Evolutionary conservation across 805 yeast species (phyloP), one percentile per base, ranked within the genome.

Genomic region (Kluyveromyces aestuarii): DNA sequence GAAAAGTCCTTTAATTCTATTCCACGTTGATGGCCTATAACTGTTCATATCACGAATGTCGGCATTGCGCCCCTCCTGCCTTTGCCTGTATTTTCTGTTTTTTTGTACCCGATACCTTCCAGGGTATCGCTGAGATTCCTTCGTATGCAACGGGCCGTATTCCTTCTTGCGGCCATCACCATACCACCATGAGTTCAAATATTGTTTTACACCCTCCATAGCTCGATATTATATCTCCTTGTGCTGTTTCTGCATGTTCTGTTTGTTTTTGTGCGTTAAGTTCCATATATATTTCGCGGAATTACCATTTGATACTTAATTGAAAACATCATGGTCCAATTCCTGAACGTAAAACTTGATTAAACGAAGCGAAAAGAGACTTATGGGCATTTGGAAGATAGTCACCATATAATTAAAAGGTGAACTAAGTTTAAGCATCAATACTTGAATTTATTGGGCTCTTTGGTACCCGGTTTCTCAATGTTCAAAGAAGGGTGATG

Each of bases 1-100:
- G 39, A 60, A 62, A 4, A 56, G 49, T 13, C 48, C 27, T 42
- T 51, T 53, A 14, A 53, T 41, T 21, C 37, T 44, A n/a, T 27
- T 39, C 52, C 51, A 49, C 7, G 47, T 37, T 2, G 50, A 36
- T 8, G 41, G 30, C 11, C 19, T 10, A 27, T 18, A 27, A 42
- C 19, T 41, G 25, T 33, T 25, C 27, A 19, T 40, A 10, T 27
- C 27, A 17, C 10, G 13, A 10, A 3, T 27, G 27, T n/a, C 3
- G 18, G 25, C 19, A 7, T 19, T 40, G 27, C 38, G 8, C 8
- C 27, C 21, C 35, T 45, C 42, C 37, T 35, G 18, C 19, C 43
- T 35, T 42, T 18, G 18, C 33, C 18, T 37, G 46, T 10, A 14
- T n/a, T 27, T 40, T 18, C 18, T 39, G 37, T 45, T 37, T 35